phyloP scores from a whole-genome alignment of 257 asterid genomes.

The Anisodus tanguticus region DNA sequence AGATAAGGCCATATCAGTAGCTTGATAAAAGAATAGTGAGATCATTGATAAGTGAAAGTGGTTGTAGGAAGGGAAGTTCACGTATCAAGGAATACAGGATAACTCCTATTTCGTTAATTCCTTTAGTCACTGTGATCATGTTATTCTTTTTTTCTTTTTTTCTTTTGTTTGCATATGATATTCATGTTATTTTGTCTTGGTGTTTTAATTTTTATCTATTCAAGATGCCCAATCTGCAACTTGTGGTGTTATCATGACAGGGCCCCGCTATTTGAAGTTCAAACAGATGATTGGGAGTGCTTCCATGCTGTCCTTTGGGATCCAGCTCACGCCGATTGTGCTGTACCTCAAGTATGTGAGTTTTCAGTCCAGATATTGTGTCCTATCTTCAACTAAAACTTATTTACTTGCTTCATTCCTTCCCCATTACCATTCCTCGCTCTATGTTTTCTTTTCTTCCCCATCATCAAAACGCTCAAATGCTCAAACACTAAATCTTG shows the following conservation, averaged over 20 bases:
- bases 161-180: neutral
- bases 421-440: neutral
- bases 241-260: conserved; percentile 45
- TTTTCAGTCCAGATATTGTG: conserved; percentile 20
- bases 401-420: conserved; percentile 23
- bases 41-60: conserved; percentile 15
- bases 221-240: conserved; percentile 27
- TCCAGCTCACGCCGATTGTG: conserved; percentile 92
- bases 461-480: neutral
- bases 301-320: conserved; percentile 80
- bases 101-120: neutral
- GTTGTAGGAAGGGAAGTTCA: conserved; percentile 18
- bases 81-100: conserved; percentile 8
- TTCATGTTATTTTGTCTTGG: neutral
- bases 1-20: conserved; percentile 19
- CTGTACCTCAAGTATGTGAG: conserved; percentile 81
- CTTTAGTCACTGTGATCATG: neutral
- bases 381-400: conserved; percentile 1
- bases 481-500: neutral
- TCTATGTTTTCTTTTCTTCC: conserved; percentile 23
- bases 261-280: conserved; percentile 95
- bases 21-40: conserved; percentile 5
- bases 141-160: neutral
- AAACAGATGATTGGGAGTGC: conserved; percentile 88
- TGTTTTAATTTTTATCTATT: conserved; percentile 1